A percentile compares a stretch with the other conserved stretches of the same genome.
Conservation (phyloP, 805 yeast species). For the Candida yuanshanica region DNA sequence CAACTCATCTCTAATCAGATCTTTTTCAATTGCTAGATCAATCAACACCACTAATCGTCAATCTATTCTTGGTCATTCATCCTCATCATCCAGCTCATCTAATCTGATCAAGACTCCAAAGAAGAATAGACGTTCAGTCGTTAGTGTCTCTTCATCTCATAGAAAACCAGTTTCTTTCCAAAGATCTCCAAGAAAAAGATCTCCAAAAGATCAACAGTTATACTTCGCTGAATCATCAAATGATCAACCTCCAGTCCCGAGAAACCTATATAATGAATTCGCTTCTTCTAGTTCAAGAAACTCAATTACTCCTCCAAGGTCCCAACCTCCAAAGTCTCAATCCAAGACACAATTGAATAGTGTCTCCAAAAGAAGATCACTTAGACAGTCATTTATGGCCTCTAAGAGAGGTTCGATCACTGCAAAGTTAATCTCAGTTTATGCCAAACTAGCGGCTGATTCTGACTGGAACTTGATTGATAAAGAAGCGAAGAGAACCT, state of each 20-base stretch:
- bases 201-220: conserved; percentile 20
- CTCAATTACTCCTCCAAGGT: not conserved
- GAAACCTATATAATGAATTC: conserved; percentile 15
- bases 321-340: conserved; percentile 4
- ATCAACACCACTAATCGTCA: conserved; percentile 14
- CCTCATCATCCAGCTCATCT: conserved; percentile 11
- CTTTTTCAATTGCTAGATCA: conserved; percentile 26
- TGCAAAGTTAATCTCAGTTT: conserved; percentile 61
- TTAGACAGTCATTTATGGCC: conserved; percentile 34
- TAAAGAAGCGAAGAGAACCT: conserved; percentile 68
- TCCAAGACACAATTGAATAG: conserved; percentile 7
- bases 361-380: conserved; percentile 20
- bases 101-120: conserved; percentile 21
- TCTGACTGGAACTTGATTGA: conserved; percentile 66
- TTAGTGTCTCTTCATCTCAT: conserved; percentile 43
- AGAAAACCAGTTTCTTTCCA: conserved; percentile 44
- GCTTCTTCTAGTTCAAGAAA: conserved; percentile 7
- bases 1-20: conserved; percentile 24
- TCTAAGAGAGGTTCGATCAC: conserved; percentile 67
- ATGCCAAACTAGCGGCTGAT: conserved; percentile 59
- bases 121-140: conserved; percentile 35
- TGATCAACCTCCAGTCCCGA: conserved; percentile 21
- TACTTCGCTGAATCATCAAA: conserved; percentile 1
- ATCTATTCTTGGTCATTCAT: conserved; percentile 1
- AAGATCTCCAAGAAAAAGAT: conserved; percentile 20